Evolutionary conservation across 2,329 filamentous ascomycete genomes (phyloP).

Genomic region (Lachnellula subtilissima): DNA sequence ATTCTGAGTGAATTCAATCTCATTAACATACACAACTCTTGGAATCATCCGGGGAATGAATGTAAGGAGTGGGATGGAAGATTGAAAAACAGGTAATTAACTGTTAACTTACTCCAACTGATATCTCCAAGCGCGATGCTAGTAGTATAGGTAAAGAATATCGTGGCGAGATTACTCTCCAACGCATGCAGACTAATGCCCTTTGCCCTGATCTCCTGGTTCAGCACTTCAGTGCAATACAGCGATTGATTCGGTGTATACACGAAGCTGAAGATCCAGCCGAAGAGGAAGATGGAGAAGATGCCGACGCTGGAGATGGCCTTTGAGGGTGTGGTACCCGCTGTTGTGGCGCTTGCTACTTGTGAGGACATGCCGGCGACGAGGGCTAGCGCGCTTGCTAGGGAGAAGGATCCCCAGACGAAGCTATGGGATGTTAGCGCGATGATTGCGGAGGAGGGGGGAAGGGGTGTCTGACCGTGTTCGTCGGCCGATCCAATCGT

Average conservation of each 20-base stretch:
- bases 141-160: conserved; percentile 15
- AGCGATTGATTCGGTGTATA: conserved; percentile 25
- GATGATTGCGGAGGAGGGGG: not conserved
- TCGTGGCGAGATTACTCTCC: conserved; percentile 38
- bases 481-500: conserved; percentile 13
- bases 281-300: conserved; percentile 14
- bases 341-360: conserved; percentile 2
- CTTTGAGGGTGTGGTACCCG: conserved; percentile 4
- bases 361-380: conserved; percentile 12
- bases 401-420: conserved; percentile 11
- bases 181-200: conserved; percentile 45
- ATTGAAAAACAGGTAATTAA: not conserved
- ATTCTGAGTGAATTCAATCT: not conserved
- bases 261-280: conserved; percentile 16
- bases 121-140: conserved; percentile 15
- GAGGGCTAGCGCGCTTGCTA: conserved; percentile 7
- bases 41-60: too few species aligned
- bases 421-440: conserved; percentile 5
- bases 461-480: not conserved
- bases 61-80: not conserved
- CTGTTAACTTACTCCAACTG: conserved; percentile 6
- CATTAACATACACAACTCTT: not conserved
- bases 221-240: conserved; percentile 43
- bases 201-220: conserved; percentile 42
- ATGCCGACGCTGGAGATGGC: conserved; percentile 11